Evolutionary conservation across 345 rosid species (phyloP).

Genomic region (Clausena lansium): DNA sequence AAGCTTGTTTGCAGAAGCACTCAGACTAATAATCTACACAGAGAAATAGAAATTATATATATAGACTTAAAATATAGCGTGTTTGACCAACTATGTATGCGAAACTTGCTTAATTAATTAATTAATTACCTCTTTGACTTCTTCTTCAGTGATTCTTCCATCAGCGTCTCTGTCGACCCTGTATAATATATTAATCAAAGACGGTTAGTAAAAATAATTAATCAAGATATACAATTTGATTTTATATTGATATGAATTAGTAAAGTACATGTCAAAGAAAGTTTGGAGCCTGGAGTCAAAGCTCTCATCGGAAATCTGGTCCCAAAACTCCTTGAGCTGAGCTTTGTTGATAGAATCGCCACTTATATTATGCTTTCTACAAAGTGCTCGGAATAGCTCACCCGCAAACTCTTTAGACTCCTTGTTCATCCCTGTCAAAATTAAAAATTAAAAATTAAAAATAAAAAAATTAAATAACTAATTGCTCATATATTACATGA

Average conservation of each 20-base stretch:
- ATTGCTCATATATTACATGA: neutral
- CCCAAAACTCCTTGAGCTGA: slow-evolving; percentile 75
- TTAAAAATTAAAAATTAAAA: neutral
- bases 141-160: slow-evolving; percentile 83
- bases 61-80: neutral
- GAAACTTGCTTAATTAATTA: neutral
- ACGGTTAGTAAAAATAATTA: too few species aligned
- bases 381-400: slow-evolving; percentile 72
- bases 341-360: slow-evolving; percentile 66
- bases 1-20: slow-evolving; percentile 92
- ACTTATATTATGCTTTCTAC: slow-evolving; percentile 52
- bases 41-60: neutral
- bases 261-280: slow-evolving; percentile 77
- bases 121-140: slow-evolving; percentile 63
- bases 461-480: neutral
- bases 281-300: slow-evolving; percentile 85
- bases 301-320: slow-evolving; percentile 77
- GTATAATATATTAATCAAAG: slow-evolving; percentile 11
- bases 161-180: slow-evolving; percentile 84
- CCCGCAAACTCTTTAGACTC: slow-evolving; percentile 86
- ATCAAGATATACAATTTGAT: neutral
- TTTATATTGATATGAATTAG: neutral
- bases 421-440: slow-evolving; percentile 64
- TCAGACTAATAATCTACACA: slow-evolving; percentile 66
- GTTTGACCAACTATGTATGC: neutral